A percentile compares a stretch with the other conserved stretches of the same genome.
phyloP scores from a whole-genome alignment of 2,329 filamentous ascomycete genomes.

The Tolypocladium inflatum region DNA sequence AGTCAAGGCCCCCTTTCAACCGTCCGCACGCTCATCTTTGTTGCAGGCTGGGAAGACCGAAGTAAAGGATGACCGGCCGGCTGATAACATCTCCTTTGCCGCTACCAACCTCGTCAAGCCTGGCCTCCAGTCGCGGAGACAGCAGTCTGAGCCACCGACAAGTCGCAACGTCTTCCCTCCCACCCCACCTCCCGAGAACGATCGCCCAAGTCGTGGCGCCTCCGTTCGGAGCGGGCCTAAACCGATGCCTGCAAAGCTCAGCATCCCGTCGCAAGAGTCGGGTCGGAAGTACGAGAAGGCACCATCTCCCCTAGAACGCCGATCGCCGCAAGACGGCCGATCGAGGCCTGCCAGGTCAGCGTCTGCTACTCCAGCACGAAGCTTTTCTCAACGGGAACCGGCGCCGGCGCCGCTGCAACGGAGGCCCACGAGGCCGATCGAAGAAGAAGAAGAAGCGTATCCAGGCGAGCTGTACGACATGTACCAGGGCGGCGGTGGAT shows the following conservation, averaged over 20 bases:
- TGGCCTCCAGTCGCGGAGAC: slow-evolving; percentile 67
- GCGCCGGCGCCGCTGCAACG: slow-evolving; percentile 15
- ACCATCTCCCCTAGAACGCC: slow-evolving; percentile 31
- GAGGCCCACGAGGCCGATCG: slow-evolving; percentile 19
- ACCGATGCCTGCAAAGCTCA: slow-evolving; percentile 52
- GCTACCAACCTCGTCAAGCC: slow-evolving; percentile 90
- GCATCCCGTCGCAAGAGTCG: slow-evolving; percentile 46
- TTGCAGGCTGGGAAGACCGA: slow-evolving; percentile 38
- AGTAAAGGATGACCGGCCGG: slow-evolving; percentile 68
- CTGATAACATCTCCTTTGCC: slow-evolving; percentile 81
- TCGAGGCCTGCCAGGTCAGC: slow-evolving; percentile 31
- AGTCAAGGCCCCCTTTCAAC: background rate
- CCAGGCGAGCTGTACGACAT: slow-evolving; percentile 62
- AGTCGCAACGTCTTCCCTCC: slow-evolving; percentile 83
- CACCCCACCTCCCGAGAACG: slow-evolving; percentile 92
- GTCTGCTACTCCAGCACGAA: slow-evolving; percentile 34
- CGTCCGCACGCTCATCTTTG: slow-evolving; percentile 8
- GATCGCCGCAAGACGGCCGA: slow-evolving; percentile 28
- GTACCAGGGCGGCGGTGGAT: slow-evolving; percentile 36
- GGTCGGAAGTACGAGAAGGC: slow-evolving; percentile 47
- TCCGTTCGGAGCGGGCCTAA: slow-evolving; percentile 55
- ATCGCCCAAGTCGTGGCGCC: slow-evolving; percentile 52
- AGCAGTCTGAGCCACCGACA: slow-evolving; percentile 76
- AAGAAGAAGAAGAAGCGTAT: slow-evolving; percentile 55
- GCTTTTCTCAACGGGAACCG: slow-evolving; percentile 31